Conservation (phyloP, 208 protist genomes). For the Acanthamoeba healyi region DNA sequence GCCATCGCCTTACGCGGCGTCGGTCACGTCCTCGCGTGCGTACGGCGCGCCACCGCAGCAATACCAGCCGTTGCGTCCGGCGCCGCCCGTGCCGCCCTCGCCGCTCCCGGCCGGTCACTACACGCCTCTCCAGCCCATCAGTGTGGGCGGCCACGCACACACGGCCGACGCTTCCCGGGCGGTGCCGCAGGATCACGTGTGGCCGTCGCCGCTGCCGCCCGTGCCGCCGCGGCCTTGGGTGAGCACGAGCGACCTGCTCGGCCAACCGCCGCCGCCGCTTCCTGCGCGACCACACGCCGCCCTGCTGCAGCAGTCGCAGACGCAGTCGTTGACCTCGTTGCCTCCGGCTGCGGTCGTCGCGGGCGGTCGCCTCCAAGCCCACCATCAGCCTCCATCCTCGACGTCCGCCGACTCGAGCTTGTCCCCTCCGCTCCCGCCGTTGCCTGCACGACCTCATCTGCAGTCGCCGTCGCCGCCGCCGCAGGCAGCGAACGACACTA, state of each 20-base stretch:
- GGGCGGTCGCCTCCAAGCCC: too few species aligned
- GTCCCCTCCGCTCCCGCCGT: not conserved
- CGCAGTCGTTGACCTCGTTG: too few species aligned
- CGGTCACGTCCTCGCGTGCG: not conserved
- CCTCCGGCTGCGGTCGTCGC: not conserved
- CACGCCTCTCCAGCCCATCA: not conserved
- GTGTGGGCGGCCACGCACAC: not conserved
- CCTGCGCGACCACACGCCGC: not conserved
- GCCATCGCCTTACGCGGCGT: not conserved
- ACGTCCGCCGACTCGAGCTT: not conserved
- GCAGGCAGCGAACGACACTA: too few species aligned
- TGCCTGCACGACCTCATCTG: not conserved
- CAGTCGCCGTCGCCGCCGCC: not conserved
- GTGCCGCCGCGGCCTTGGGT: constrained; percentile 14
- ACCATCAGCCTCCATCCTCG: too few species aligned
- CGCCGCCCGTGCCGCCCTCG: not conserved
- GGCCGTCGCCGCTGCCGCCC: not conserved
- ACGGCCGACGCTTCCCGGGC: not conserved
- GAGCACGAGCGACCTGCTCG: not conserved
- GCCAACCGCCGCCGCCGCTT: not conserved
- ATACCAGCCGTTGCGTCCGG: not conserved
- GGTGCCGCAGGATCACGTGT: not conserved
- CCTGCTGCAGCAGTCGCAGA: too few species aligned
- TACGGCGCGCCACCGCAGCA: not conserved
- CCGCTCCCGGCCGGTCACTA: not conserved